Conservation (phyloP, 495 filamentous ascomycete species). For the Rhypophila decipiens region DNA sequence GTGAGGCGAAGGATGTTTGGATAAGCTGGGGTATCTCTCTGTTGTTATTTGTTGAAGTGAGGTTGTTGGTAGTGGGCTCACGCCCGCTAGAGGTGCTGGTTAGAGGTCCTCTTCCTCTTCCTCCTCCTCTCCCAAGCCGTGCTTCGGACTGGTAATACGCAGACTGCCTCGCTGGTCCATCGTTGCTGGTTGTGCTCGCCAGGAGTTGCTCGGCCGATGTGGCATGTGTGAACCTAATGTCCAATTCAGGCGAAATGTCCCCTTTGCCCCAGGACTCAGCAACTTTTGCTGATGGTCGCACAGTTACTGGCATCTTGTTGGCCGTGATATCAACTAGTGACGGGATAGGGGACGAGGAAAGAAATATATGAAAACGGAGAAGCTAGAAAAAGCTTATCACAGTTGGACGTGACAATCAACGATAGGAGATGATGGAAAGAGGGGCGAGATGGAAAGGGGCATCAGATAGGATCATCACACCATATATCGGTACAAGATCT, state of each 20-base stretch:
- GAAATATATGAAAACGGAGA: no score
- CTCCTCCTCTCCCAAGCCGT: no score
- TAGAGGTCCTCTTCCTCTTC: no score
- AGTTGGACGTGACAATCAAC: no score
- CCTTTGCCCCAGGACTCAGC: conserved; percentile 14
- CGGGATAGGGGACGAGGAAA: no score
- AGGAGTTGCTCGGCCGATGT: conserved; percentile 17
- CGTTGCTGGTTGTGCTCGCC: conserved; percentile 14
- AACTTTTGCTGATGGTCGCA: conserved; percentile 14
- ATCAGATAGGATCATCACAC: background rate
- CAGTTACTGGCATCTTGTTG: conserved; percentile 17
- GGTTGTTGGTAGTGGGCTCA: no score
- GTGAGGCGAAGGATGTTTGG: conserved; percentile 25
- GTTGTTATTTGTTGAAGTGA: no score
- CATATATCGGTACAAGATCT: background rate
- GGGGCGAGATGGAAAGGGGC: background rate
- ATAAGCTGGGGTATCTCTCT: no score
- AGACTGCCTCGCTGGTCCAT: background rate
- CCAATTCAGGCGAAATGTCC: background rate
- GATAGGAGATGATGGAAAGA: no score
- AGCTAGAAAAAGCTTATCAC: no score
- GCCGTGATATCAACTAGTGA: no score
- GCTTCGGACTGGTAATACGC: background rate
- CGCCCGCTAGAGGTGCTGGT: background rate
- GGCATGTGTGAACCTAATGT: conserved; percentile 8